phyloP scores from a whole-genome alignment of 202 grass and related monocot species.

The Dendrocalamus latiflorus region DNA sequence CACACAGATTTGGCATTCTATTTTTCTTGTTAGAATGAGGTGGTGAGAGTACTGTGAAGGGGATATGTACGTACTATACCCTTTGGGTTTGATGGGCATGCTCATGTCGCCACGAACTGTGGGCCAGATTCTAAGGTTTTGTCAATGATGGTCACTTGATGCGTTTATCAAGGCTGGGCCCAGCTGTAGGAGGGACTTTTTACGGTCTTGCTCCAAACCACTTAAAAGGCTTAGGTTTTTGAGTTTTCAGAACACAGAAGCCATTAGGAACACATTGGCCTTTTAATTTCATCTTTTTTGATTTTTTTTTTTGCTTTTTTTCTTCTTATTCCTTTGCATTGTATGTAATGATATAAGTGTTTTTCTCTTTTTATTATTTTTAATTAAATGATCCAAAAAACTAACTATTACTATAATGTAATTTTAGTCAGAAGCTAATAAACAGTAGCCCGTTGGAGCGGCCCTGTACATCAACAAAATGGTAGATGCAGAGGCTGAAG shows the following conservation, averaged over 20 bases:
- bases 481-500: slow-evolving; percentile 25
- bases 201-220: neutral
- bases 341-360: too few relatives aligned
- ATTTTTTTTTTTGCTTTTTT: too few relatives aligned
- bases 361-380: too few relatives aligned
- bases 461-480: slow-evolving; percentile 26
- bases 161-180: slow-evolving; percentile 44
- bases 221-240: too few relatives aligned
- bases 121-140: slow-evolving; percentile 35
- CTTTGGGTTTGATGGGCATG: slow-evolving; percentile 23
- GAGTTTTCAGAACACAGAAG: too few relatives aligned
- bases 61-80: neutral
- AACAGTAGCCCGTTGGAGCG: too few relatives aligned
- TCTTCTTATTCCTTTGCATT: too few relatives aligned
- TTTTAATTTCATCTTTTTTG: too few relatives aligned
- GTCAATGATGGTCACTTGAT: slow-evolving; percentile 48
- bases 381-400: too few relatives aligned
- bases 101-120: slow-evolving; percentile 21
- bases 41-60: slow-evolving; percentile 1
- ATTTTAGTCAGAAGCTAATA: too few relatives aligned
- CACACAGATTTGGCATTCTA: neutral
- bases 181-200: slow-evolving; percentile 16
- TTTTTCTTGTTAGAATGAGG: neutral
- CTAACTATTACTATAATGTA: too few relatives aligned
- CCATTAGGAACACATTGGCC: too few relatives aligned